phyloP scores from a whole-genome alignment of 2,329 filamentous ascomycete genomes.

The Davidsoniella virescens region DNA sequence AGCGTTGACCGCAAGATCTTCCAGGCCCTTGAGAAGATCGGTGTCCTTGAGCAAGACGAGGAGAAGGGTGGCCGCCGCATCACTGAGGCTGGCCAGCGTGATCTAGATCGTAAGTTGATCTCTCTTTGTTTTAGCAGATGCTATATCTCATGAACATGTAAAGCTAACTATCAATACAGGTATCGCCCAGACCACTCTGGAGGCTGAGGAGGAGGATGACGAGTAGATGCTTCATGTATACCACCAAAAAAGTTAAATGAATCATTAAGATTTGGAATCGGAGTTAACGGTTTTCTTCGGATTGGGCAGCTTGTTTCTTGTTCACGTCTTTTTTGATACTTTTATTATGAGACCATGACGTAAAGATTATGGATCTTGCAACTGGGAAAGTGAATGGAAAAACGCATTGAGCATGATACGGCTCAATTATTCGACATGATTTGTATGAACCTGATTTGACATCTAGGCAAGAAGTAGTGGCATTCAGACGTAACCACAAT shows the following conservation, averaged over 20 bases:
- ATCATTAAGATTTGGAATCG: slow-evolving; percentile 7
- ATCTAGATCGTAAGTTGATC: slow-evolving; percentile 63
- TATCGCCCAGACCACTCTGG: slow-evolving; percentile 67
- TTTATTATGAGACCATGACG: slow-evolving; percentile 1
- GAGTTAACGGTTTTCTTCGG: slow-evolving; percentile 7
- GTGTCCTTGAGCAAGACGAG: slow-evolving; percentile 93
- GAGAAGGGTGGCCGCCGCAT: slow-evolving; percentile 97
- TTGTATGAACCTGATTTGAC: too few species aligned
- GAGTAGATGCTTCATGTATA: slow-evolving; percentile 31
- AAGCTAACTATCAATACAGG: slow-evolving; percentile 22
- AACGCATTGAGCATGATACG: neutral
- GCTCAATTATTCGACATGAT: neutral
- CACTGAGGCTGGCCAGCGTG: slow-evolving; percentile 94
- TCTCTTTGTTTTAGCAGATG: too few species aligned
- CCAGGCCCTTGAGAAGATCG: slow-evolving; percentile 98
- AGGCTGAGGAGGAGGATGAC: slow-evolving; percentile 53
- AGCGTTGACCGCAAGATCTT: slow-evolving; percentile 94
- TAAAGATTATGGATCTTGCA: neutral
- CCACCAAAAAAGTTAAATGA: slow-evolving; percentile 12
- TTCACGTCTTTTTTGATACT: slow-evolving; percentile 1
- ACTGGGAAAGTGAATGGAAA: neutral
- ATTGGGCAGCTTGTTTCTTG: slow-evolving; percentile 4
- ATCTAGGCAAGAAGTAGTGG: too few species aligned
- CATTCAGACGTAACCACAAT: too few species aligned
- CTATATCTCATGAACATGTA: too few species aligned